Percentiles rank a stretch among this genome's conserved stretches.
These are phyloP conservation scores for Ensete ventricosum DNA, from an alignment of 176 grass and related monocot species.

Conservation along the genomic window DNA sequence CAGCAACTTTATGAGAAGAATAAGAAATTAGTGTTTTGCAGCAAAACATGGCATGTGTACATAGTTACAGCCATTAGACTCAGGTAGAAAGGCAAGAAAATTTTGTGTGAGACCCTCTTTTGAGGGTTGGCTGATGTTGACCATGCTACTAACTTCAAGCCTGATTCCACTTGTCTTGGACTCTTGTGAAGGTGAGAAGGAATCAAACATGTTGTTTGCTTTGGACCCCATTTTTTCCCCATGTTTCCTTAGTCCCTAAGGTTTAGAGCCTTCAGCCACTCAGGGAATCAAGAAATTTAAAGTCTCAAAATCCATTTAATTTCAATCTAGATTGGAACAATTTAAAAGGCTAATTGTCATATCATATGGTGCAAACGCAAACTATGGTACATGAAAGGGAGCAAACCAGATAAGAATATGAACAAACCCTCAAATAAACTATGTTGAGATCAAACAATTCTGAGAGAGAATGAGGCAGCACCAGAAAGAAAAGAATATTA, in stretches of 20 bases:
- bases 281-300: neutral
- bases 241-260: constrained; percentile 37
- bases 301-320: too few relatives aligned
- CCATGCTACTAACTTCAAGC: neutral
- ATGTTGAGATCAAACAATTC: neutral
- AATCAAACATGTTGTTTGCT: constrained; percentile 11
- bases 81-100: neutral
- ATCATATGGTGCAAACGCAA: too few relatives aligned
- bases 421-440: neutral
- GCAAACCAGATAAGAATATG: neutral
- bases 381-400: neutral
- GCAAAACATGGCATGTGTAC: neutral
- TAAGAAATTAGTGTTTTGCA: neutral
- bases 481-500: neutral
- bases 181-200: constrained; percentile 18
- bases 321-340: too few relatives aligned
- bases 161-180: neutral
- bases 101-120: neutral
- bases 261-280: neutral
- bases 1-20: neutral
- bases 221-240: neutral
- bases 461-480: neutral
- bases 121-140: neutral
- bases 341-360: too few relatives aligned
- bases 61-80: neutral